Evolutionary conservation across 2,329 filamentous ascomycete species (phyloP).

Genomic region (Conoideocrella luteorostrata): DNA sequence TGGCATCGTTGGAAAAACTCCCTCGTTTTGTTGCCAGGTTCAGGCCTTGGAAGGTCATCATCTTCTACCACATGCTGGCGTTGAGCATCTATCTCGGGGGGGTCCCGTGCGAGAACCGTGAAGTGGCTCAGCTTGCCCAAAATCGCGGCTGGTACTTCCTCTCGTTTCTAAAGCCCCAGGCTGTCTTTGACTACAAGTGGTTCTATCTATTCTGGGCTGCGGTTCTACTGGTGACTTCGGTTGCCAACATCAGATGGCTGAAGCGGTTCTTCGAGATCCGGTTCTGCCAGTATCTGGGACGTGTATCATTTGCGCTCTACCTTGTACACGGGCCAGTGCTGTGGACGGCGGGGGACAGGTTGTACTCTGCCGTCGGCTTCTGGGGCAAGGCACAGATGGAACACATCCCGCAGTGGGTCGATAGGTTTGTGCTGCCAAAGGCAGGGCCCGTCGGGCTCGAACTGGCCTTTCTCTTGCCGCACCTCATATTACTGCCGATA

Average conservation of each 20-base stretch:
- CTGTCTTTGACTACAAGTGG: conserved; percentile 61
- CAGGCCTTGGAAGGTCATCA: conserved; percentile 39
- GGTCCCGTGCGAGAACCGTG: conserved; percentile 45
- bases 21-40: conserved; percentile 41
- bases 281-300: conserved; percentile 56
- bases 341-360: conserved; percentile 51
- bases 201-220: conserved; percentile 60
- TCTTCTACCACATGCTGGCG: conserved; percentile 47
- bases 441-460: conserved; percentile 55
- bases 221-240: conserved; percentile 46
- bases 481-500: conserved; percentile 53
- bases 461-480: conserved; percentile 50
- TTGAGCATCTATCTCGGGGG: conserved; percentile 53
- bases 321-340: conserved; percentile 58
- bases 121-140: conserved; percentile 42
- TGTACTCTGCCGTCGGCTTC: conserved; percentile 58
- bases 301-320: conserved; percentile 57
- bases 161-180: conserved; percentile 57
- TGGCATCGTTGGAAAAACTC: conserved; percentile 42
- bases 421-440: conserved; percentile 47
- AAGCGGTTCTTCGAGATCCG: conserved; percentile 51
- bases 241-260: conserved; percentile 52
- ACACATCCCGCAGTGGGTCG: conserved; percentile 50
- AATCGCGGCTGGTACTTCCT: conserved; percentile 56
- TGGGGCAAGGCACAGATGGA: conserved; percentile 38